Percentiles rank a stretch among this genome's conserved stretches.
These are phyloP conservation scores for Ramaria sp. DNA, from an alignment of 768 basidiomycete species.

Conservation along the genomic window DNA sequence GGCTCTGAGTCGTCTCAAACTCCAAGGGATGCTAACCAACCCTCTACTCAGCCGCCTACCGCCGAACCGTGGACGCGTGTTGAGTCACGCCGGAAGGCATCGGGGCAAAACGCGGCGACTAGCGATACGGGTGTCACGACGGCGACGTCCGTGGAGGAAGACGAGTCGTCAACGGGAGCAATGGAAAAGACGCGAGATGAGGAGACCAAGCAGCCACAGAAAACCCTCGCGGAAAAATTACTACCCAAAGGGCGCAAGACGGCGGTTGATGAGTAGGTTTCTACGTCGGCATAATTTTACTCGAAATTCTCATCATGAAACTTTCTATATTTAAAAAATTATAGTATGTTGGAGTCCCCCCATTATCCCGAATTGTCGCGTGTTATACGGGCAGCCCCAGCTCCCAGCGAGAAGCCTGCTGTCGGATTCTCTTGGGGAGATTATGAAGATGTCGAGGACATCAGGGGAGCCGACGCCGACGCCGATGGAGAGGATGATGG, in stretches of 20 bases:
- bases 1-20: not conserved
- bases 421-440: slow-evolving; percentile 66
- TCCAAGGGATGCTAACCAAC: slow-evolving; percentile 9
- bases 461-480: slow-evolving; percentile 44
- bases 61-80: slow-evolving; percentile 60
- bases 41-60: slow-evolving; percentile 11
- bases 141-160: slow-evolving; percentile 23
- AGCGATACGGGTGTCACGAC: slow-evolving; percentile 45
- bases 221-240: slow-evolving; percentile 50
- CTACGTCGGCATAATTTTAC: not conserved
- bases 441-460: slow-evolving; percentile 46
- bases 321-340: slow-evolving; percentile 11
- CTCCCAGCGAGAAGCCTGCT: slow-evolving; percentile 44
- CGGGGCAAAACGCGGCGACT: slow-evolving; percentile 14
- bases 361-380: slow-evolving; percentile 45
- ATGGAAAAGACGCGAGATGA: slow-evolving; percentile 8
- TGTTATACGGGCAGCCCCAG: slow-evolving; percentile 55
- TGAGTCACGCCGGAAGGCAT: slow-evolving; percentile 28
- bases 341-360: slow-evolving; percentile 54
- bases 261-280: slow-evolving; percentile 58
- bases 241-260: slow-evolving; percentile 58
- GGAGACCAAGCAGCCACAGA: slow-evolving; percentile 9
- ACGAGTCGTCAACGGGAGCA: slow-evolving; percentile 8
- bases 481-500: slow-evolving; percentile 67
- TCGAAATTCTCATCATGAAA: slow-evolving; percentile 3